Evolutionary conservation across 306 rosid genomes (phyloP).

Genomic region (Calophaca sinica): DNA sequence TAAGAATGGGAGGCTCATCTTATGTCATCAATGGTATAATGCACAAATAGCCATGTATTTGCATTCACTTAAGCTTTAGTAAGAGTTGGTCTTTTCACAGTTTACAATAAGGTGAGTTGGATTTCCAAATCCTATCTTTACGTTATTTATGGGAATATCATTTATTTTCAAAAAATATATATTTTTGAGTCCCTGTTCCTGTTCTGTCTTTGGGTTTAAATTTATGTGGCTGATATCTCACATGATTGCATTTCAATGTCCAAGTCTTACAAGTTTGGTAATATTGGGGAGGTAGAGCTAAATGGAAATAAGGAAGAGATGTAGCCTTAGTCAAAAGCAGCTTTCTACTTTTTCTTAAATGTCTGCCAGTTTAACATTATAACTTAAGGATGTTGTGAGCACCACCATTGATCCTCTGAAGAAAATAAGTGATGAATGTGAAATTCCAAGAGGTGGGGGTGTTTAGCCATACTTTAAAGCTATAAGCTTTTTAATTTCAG

Average conservation of each 20-base stretch:
- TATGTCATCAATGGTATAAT: conserved; percentile 13
- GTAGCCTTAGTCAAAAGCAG: conserved; percentile 26
- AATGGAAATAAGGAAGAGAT: conserved; percentile 2
- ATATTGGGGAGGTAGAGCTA: conserved; percentile 4
- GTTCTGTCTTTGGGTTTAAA: not conserved
- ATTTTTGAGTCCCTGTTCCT: not conserved
- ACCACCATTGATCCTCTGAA: not conserved
- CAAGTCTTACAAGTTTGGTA: not conserved
- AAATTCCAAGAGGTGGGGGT: not conserved
- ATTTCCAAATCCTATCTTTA: not conserved
- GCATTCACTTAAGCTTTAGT: conserved; percentile 28
- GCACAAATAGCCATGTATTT: conserved; percentile 23
- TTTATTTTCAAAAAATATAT: not conserved
- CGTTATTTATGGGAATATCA: not conserved
- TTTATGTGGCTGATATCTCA: not conserved
- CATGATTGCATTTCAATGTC: not conserved
- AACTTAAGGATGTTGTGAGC: conserved; percentile 9
- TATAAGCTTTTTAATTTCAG: conserved; percentile 2
- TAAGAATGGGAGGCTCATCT: conserved; percentile 21
- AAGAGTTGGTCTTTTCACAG: not conserved
- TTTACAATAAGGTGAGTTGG: not conserved
- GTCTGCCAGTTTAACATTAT: not conserved
- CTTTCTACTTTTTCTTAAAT: conserved; percentile 7
- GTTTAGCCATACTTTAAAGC: conserved; percentile 28
- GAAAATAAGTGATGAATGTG: conserved; percentile 2